These are phyloP conservation scores for Spergularia bocconei DNA, from an alignment of 148 eudicot genomes.

Conservation along the genomic window DNA sequence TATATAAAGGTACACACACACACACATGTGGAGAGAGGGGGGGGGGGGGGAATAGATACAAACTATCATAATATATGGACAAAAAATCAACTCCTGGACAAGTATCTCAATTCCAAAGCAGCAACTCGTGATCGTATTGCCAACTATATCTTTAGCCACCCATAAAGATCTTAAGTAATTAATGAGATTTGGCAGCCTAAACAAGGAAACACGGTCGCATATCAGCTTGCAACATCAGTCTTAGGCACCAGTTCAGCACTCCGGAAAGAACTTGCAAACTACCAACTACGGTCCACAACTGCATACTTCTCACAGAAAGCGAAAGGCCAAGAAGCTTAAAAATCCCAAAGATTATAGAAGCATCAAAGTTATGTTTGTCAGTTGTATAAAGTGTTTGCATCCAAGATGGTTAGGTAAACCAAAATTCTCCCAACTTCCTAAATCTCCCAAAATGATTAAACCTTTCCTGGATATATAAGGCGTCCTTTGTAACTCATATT, in stretches of 20 bases:
- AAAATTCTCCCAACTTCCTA: background rate
- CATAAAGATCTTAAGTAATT: background rate
- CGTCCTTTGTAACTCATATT: background rate
- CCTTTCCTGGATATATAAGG: background rate
- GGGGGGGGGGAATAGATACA: background rate
- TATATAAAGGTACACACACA: background rate
- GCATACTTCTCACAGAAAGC: background rate
- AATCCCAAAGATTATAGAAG: background rate
- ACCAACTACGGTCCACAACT: background rate
- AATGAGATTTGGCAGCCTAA: background rate
- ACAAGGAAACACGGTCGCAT: background rate
- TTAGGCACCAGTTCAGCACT: background rate
- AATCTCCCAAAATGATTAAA: background rate
- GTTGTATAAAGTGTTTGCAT: background rate
- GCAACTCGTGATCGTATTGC: background rate
- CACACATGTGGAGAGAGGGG: background rate
- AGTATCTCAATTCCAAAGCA: background rate
- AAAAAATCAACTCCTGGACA: background rate
- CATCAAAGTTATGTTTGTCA: background rate
- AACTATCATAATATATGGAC: background rate
- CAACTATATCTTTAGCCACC: slow-evolving; percentile 10
- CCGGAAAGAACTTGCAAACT: background rate
- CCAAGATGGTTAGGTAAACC: background rate
- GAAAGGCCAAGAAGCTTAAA: background rate
- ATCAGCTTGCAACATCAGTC: background rate